phyloP scores from a whole-genome alignment of 2,329 filamentous ascomycete species.

The Hortaea werneckii region DNA sequence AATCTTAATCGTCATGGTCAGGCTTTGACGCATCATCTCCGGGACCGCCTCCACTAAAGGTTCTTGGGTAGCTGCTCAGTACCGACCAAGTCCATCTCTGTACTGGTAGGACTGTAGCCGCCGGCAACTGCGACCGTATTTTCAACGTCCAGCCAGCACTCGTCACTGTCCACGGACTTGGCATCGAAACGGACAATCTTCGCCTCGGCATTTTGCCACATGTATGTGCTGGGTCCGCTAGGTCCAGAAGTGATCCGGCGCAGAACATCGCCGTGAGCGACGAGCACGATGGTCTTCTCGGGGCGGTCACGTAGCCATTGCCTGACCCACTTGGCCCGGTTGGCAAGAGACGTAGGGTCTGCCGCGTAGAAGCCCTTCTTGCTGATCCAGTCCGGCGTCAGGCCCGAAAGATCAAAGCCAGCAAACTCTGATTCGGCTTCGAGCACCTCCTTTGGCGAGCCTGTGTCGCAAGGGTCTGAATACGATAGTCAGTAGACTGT shows the following conservation, averaged over 20 bases:
- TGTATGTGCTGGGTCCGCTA: slow-evolving; percentile 15
- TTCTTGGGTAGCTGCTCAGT: neutral
- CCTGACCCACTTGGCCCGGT: slow-evolving; percentile 21
- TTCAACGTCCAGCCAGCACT: slow-evolving; percentile 19
- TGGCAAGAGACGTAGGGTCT: slow-evolving; percentile 10
- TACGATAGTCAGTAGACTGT: neutral
- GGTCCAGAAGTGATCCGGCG: slow-evolving; percentile 17
- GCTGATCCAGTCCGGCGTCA: slow-evolving; percentile 22
- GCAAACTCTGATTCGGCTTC: slow-evolving; percentile 18
- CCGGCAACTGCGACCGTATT: slow-evolving; percentile 21
- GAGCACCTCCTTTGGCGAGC: slow-evolving; percentile 9
- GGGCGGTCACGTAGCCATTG: slow-evolving; percentile 21
- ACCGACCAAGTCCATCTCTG: slow-evolving; percentile 14
- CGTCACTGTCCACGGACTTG: slow-evolving; percentile 14
- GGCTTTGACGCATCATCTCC: too few species aligned
- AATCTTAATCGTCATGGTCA: too few species aligned
- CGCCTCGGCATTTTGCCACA: slow-evolving; percentile 24
- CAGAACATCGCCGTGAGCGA: slow-evolving; percentile 25
- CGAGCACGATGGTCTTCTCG: slow-evolving; percentile 24
- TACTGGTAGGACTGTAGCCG: slow-evolving; percentile 21
- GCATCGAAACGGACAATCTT: slow-evolving; percentile 20
- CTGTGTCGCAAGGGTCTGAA: slow-evolving; percentile 20
- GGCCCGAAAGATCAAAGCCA: slow-evolving; percentile 17
- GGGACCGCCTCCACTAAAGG: neutral
- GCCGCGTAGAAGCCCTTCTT: slow-evolving; percentile 22